These are phyloP conservation scores for Colletotrichum agaves DNA, from an alignment of 2,329 filamentous ascomycete genomes.

Conservation along the genomic window DNA sequence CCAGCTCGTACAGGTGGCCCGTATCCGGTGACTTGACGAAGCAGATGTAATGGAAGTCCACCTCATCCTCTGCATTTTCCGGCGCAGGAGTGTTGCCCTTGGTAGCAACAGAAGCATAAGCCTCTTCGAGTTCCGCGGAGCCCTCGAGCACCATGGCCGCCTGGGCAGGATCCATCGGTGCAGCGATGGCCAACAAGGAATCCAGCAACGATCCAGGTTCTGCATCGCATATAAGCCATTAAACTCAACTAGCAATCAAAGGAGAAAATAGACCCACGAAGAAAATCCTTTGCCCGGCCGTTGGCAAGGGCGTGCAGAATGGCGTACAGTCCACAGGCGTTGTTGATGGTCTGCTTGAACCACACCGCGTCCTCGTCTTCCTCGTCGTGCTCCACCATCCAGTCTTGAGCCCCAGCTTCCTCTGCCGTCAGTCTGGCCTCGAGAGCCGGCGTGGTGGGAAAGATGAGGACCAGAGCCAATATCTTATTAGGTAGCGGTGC, in stretches of 20 bases:
- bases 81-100: conserved; percentile 72
- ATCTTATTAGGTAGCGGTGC: conserved; percentile 68
- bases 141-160: conserved; percentile 72
- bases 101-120: conserved; percentile 70
- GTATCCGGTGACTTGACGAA: conserved; percentile 70
- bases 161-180: conserved; percentile 63
- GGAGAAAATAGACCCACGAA: conserved; percentile 47
- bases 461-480: conserved; percentile 75
- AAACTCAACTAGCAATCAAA: background rate
- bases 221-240: background rate
- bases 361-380: conserved; percentile 72
- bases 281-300: conserved; percentile 49
- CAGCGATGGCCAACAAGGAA: conserved; percentile 69
- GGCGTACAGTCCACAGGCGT: conserved; percentile 77
- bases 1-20: conserved; percentile 71
- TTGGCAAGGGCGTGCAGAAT: conserved; percentile 74
- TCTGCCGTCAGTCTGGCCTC: conserved; percentile 60
- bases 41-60: conserved; percentile 78
- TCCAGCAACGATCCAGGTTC: conserved; percentile 49
- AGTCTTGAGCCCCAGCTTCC: conserved; percentile 33
- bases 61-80: conserved; percentile 64
- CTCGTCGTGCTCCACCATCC: conserved; percentile 47
- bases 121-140: conserved; percentile 71
- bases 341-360: conserved; percentile 79
- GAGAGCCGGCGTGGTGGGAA: conserved; percentile 71